Evolutionary conservation across 2,329 filamentous ascomycete genomes (phyloP), one percentile per base, ranked within the genome.

Genomic region (Alternaria sp.): DNA sequence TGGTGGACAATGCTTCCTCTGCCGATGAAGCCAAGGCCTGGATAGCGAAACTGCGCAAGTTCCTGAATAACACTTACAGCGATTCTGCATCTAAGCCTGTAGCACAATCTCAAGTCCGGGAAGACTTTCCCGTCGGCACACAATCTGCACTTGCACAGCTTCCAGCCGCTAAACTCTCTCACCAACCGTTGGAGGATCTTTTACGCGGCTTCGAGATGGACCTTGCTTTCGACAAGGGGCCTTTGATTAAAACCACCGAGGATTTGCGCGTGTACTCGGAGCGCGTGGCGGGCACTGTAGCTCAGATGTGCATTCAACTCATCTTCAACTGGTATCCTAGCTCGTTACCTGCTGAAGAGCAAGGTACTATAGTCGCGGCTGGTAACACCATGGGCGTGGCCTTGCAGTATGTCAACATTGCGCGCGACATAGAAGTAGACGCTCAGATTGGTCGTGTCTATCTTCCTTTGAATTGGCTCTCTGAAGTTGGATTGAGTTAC

Each of bases 401-500:
- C 1, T 78, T 92, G n/a, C 90, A 93, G 69, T 91, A 89, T 66
- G 85, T 91, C 67, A 93, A 92, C 69, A 91, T 93, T 60, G 87
- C 89, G 3, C 86, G 90, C 23, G 90, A 93, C 68, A 87, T 92
- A n/a, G 75, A 79, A 3, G 85, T 86, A 3, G 90, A 92, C 66
- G 88, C 90, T 0, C 77, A 79, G 13, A 85, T 90, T 34, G 82
- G 82, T 1, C 84, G 90, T 6, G 88, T 91, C 6, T 93, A 93
- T 70, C 77, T 92, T 4, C 90, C 90, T 0, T 79, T 80, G 0
- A 76, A 77, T 0, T 92, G 89, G 89, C 78, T 92, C 2, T 79
- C 82, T 37, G 84, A 86, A 51, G 82, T 83, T 51, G 83, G 81
- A 1, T 66, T 90, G 23, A 82, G 80, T 0, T 82, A 85, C 0